Base-by-base conservation (phyloP, 2,329 filamentous ascomycete genomes). In the Colletotrichum siamense region DNA sequence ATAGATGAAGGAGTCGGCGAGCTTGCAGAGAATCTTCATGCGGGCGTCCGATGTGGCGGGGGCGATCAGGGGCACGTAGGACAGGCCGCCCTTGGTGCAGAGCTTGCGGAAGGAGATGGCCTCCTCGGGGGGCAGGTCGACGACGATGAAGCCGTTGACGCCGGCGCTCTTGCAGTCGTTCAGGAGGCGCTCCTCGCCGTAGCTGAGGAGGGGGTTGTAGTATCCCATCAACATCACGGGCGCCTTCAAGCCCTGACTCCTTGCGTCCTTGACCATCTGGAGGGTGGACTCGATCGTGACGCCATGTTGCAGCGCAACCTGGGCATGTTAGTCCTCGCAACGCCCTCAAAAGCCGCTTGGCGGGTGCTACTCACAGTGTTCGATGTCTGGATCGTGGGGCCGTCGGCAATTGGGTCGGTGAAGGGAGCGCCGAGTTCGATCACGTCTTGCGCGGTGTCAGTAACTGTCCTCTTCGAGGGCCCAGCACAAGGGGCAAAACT, bases 1-100 rank as follows among this genome's bases (percentile, higher is more conserved):
- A 84, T 99, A 99, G 87, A 99, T 98, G 88, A 99, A 99, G 5
- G 96, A 98, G 86, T 99, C 96, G 82, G 97, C 97, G 78, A 99
- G 96, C 84, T 95, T 93, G 91, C 97, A 99, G 15, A 99, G 93
- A 55, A 98, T 91, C 87, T 95, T 96, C 96, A 99, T 98, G 82
- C 97, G 95, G 79, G 92, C 90, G 81, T 98, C 96, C 8, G 96
- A 98, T 3, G 97, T 99, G 13, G 96, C 93, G 8, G 97, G 97
- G 1, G 97, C 96, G 81, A 99, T 98, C 69, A 99, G 90, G n/a
- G 97, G 97, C 16, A 99, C 95, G 84, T 99, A 99, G 8, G 96
- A 98, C 39, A 99, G 92, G 10, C 94, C 94, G 83, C 93, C 95
- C 82, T 89, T 93, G 76, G 91, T 93, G 88, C 96, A 98, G 81